Conservation (phyloP, 371 early-diverging fungal genomes). For the Apophysomyces variabilis region DNA sequence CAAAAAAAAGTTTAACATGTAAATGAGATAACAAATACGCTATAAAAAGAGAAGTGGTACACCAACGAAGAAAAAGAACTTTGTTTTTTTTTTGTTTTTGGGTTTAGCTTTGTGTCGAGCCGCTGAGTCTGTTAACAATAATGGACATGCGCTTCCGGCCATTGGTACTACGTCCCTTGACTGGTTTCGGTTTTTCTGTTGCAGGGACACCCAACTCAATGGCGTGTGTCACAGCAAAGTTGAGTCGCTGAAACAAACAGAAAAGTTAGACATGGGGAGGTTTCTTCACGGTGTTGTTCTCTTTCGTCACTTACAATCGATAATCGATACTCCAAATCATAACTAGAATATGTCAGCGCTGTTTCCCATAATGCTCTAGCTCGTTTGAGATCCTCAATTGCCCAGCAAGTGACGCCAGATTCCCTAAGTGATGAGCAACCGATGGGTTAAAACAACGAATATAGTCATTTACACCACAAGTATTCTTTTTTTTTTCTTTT, state of each 20-base stretch:
- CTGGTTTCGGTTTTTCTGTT: constrained; percentile 27
- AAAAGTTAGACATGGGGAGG: constrained; percentile 2
- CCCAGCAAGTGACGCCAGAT: constrained; percentile 62
- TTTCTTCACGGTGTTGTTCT: background rate
- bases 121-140: constrained; percentile 12
- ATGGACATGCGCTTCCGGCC: constrained; percentile 51
- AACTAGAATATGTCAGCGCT: constrained; percentile 48
- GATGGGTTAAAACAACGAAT: background rate
- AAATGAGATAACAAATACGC: too few species aligned
- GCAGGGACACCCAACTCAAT: constrained; percentile 48
- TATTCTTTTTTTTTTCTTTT: constrained; percentile 19
- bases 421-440: constrained; percentile 38
- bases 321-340: constrained; percentile 62
- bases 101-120: constrained; percentile 1
- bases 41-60: too few species aligned
- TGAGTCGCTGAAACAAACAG: constrained; percentile 35
- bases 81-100: too few species aligned
- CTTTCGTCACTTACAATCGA: constrained; percentile 38
- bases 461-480: background rate
- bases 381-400: constrained; percentile 50
- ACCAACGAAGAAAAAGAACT: too few species aligned
- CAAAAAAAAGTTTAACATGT: too few species aligned
- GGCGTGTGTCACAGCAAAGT: constrained; percentile 53
- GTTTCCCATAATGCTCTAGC: constrained; percentile 57
- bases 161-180: constrained; percentile 43